Evolutionary conservation across 2,329 filamentous ascomycete genomes (phyloP).

Genomic region (Graphilbum fragrans): DNA sequence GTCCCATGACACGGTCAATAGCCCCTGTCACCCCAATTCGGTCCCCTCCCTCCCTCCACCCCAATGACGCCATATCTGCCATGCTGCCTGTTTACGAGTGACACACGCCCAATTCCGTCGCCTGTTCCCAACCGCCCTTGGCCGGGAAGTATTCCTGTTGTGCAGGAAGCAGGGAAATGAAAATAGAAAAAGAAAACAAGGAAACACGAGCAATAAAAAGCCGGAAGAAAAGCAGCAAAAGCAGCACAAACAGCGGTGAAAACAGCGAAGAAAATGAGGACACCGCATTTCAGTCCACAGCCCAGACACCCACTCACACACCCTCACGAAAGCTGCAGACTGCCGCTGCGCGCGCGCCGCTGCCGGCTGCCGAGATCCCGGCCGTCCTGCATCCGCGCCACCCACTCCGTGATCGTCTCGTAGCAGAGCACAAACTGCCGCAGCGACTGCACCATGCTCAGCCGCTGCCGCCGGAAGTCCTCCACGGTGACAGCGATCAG

Average conservation of each 20-base stretch:
- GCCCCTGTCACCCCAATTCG: too few relatives aligned
- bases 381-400: slow-evolving; percentile 37
- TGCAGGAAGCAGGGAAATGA: too few relatives aligned
- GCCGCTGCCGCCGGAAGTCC: slow-evolving; percentile 74
- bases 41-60: too few relatives aligned
- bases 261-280: background rate
- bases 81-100: too few relatives aligned
- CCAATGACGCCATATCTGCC: too few relatives aligned
- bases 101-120: too few relatives aligned
- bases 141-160: too few relatives aligned
- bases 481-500: slow-evolving; percentile 79
- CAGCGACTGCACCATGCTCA: slow-evolving; percentile 95
- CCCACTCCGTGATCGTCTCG: slow-evolving; percentile 86
- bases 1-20: too few relatives aligned
- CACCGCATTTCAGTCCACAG: too few relatives aligned
- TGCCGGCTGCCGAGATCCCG: background rate
- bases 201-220: background rate
- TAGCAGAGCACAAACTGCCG: slow-evolving; percentile 94
- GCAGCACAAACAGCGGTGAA: background rate
- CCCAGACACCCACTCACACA: background rate
- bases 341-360: slow-evolving; percentile 9
- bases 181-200: slow-evolving; percentile 1
- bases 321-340: slow-evolving; percentile 1
- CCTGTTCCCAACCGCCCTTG: too few relatives aligned
- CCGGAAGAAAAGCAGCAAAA: background rate